Evolutionary conservation across 2,329 filamentous ascomycete genomes (phyloP), one percentile per base, ranked within the genome.

Genomic region (Calonectria fujianensis): DNA sequence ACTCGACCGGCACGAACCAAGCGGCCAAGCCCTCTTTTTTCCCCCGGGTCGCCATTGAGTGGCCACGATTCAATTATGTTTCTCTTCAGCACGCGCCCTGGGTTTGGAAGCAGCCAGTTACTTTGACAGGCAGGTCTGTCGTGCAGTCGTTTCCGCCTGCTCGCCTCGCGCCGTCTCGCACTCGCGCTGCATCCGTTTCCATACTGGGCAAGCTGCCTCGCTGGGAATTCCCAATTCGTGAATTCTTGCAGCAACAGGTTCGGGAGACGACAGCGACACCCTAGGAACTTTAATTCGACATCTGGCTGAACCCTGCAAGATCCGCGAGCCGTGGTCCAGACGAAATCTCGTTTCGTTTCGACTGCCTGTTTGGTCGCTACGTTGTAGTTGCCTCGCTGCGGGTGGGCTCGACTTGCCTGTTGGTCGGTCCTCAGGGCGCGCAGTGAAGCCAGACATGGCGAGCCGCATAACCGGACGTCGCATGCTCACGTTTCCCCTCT

Each of bases 281-380:
- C 70, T 52, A 57, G 50, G 64, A 79, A 78, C 77, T 77, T 69
- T 79, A 76, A 67, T 78, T 75, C 37, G 70, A 80, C 76, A 63
- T 67, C 71, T 57, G 63, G 9, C 35, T 1, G 48, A 20, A 11
- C 41, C 32, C 27, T 39, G 39, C 24, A 57, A 31, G 39, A 57
- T 50, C 29, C 29, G 39, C 45, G 27, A 32, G 45, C 32, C 32
- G n/a, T 63, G 37, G 50, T 51, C 9, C 16, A 37, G 39, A 32
- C 32, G 39, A 31, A 51, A 51, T 61, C 6, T 70, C 50, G 48
- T 50, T 50, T 68, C 65, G 50, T 68, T 29, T 48, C 35, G 32
- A 52, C 61, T 73, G 52, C 27, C 32, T 51, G 32, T 54, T 66
- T 51, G 14, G 35, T 27, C 32, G 31, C 35, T 64, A 52, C 66